Base-by-base conservation (phyloP, 2,329 filamentous ascomycete species). In the Setomelanomma holmii region DNA sequence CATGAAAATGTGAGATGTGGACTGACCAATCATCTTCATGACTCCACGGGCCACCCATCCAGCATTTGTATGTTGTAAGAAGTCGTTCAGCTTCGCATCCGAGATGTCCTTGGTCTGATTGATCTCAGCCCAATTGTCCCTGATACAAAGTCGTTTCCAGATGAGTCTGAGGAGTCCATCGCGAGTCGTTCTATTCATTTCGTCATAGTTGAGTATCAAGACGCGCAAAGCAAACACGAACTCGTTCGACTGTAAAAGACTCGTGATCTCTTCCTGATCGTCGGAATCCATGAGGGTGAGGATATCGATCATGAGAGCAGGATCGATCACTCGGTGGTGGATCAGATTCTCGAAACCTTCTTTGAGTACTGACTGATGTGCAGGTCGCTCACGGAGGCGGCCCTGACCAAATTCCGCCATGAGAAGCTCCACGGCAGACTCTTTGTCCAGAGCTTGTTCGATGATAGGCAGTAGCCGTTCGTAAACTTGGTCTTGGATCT, bases 111-210 rank as follows among this genome's bases (percentile, higher is more conserved):
- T 85, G 0, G 89, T 93, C 60, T 90, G 86, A 68, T 95, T 93
- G 68, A 96, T 84, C 52, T 79, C 80, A 21, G 83, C 79, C 95
- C 95, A 99, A 69, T 97, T 86, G 71, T 97, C 93, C 43, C 87
- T 86, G 60, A 93, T 83, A 66, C 89, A 89, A 55, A 91, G 88
- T 47, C 95, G 86, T 68, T 95, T 89, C 95, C 95, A 99, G 56
- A 98, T 90, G n/a, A 86, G 74, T 54, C 79, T 80, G 44, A 84
- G 76, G 30, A 82, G 69, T 24, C 80, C 76, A 21, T 87, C 82
- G 57, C 68, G 68, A 19, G 66, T 67, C 14, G 64, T 68, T 33
- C 62, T 60, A 78, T 79, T 63, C 73, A 80, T 63, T 80, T 82
- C 60, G 78, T 85, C 68, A 78, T 82, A 73, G 78, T 81, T 66